Evolutionary conservation across 768 basidiomycete genomes (phyloP), one percentile per base, ranked within the genome.

Genomic region (Amylocystis lapponica): DNA sequence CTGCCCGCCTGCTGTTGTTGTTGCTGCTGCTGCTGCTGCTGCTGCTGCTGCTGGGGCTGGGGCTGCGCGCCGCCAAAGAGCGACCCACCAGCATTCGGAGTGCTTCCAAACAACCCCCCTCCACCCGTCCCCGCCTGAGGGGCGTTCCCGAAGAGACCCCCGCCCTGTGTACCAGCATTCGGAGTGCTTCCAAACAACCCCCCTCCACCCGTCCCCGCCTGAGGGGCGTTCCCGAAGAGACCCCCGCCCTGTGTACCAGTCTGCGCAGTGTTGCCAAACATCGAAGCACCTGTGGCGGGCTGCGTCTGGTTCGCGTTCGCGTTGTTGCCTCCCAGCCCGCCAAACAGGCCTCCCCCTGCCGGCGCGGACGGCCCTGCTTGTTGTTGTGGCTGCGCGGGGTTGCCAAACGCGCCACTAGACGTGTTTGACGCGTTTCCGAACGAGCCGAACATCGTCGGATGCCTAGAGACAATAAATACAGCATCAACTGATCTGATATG

Each of bases 101-200:
- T 47, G 33, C 41, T 51, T 12, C 62, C 62, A 41, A 64, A 62
- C 9, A 52, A 57, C 38, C 53, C 36, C 36, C 47, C 39, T 32
- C 27, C 39, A 11, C 16, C 30, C 5, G 39, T 10, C 12, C 36
- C 39, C 23, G 22, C 22, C 11, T n/a, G 27, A 41, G 39, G 16
- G 17, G 33, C 17, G 26, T 36, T 36, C 6, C 42, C 42, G 27
- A 43, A 43, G 16, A 43, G 31, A n/a, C 42, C 34, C 12, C 22
- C 26, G 14, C 42, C 25, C 6, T 32, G 11, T 7, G 42, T 42
- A 13, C 13, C 31, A 7, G 29, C 7, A 17, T 33, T 42, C 16
- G 6, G 23, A 39, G 41, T 42, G 27, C 34, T 42, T 6, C 41
- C 30, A 33, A 42, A 42, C 30, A 42, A 23, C 4, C 41, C 31